Evolutionary conservation across 2,329 filamentous ascomycete genomes (phyloP).

Genomic region (Cercospora canescens): DNA sequence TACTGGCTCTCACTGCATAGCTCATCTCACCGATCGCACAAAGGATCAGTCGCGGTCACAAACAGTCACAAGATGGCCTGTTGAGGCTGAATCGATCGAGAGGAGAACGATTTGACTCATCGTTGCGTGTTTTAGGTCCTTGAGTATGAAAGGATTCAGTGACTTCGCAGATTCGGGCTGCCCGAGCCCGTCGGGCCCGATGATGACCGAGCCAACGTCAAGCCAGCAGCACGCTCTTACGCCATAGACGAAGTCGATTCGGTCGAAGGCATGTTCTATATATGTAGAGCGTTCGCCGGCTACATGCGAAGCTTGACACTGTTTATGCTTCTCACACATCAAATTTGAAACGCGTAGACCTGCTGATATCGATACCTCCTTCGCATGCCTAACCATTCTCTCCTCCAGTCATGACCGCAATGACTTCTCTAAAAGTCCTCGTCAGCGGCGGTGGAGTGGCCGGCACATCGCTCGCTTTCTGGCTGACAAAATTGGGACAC

Average conservation of each 20-base stretch:
- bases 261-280: background rate
- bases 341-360: background rate
- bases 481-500: constrained; percentile 26
- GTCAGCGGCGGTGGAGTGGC: constrained; percentile 44
- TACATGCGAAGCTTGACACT: background rate
- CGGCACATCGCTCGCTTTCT: constrained; percentile 40
- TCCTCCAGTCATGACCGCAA: background rate
- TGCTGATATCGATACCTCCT: background rate
- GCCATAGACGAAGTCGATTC: background rate
- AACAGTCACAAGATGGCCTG: background rate
- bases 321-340: background rate
- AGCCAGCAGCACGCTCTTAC: background rate
- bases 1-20: too few relatives aligned
- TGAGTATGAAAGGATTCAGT: background rate
- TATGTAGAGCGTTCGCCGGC: background rate
- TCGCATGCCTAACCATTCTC: background rate
- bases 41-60: background rate
- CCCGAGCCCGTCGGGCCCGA: background rate
- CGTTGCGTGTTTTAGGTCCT: background rate
- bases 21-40: too few relatives aligned
- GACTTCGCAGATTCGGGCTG: background rate
- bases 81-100: background rate
- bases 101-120: background rate
- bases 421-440: constrained; percentile 32
- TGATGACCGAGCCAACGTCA: background rate